Conservation (phyloP, 176 grass and related monocot genomes). For the Hordeum marinum region DNA sequence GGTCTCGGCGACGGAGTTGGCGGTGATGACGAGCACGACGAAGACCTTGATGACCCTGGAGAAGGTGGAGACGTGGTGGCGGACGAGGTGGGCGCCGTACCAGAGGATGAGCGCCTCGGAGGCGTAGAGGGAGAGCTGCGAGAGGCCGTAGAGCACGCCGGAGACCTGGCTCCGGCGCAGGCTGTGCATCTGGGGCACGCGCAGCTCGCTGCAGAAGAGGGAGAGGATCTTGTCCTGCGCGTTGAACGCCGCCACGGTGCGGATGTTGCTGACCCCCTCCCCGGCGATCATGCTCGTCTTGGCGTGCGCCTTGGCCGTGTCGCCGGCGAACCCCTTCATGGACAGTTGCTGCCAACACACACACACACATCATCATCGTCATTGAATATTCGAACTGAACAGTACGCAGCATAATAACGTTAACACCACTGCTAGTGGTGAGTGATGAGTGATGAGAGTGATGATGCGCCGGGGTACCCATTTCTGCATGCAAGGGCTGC, state of each 20-base stretch:
- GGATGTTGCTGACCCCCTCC: slow-evolving; percentile 89
- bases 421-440: neutral
- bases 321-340: slow-evolving; percentile 67
- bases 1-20: slow-evolving; percentile 90
- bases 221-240: slow-evolving; percentile 86
- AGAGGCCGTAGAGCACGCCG: slow-evolving; percentile 59
- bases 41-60: slow-evolving; percentile 97
- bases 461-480: neutral
- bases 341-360: slow-evolving; percentile 63
- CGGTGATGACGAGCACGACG: slow-evolving; percentile 83
- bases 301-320: slow-evolving; percentile 87
- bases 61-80: slow-evolving; percentile 68
- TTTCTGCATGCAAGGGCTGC: neutral
- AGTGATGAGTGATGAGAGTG: no score
- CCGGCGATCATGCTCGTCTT: slow-evolving; percentile 91
- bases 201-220: slow-evolving; percentile 69
- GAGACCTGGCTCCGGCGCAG: slow-evolving; percentile 70
- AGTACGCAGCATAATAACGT: neutral
- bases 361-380: neutral
- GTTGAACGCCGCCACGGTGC: slow-evolving; percentile 87
- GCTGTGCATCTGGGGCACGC: slow-evolving; percentile 66
- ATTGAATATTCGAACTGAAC: neutral
- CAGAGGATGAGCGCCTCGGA: slow-evolving; percentile 89
- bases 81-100: slow-evolving; percentile 77
- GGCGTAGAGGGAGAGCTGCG: slow-evolving; percentile 68